These are phyloP conservation scores for Cornus florida DNA, from an alignment of 148 eudicot species.

Conservation along the genomic window DNA sequence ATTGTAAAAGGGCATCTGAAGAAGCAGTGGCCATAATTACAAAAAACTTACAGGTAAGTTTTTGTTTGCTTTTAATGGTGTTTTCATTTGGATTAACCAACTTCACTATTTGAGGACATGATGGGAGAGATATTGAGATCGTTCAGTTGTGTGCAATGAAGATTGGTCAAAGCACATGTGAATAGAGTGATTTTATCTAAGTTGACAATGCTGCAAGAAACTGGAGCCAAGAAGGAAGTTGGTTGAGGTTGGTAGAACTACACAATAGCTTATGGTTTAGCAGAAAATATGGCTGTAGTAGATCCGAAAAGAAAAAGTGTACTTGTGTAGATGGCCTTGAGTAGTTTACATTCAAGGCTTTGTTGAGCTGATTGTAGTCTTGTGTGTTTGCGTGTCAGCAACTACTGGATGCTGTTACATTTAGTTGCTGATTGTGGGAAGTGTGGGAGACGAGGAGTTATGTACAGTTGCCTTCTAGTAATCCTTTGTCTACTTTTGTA, in stretches of 20 bases:
- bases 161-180: background rate
- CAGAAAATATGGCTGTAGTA: background rate
- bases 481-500: too few species aligned
- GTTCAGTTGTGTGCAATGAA: background rate
- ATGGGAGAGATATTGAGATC: background rate
- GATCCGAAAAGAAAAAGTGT: background rate
- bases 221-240: background rate
- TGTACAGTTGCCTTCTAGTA: too few species aligned
- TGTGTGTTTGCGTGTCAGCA: background rate
- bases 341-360: background rate
- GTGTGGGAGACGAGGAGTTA: background rate
- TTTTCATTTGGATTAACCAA: background rate
- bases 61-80: conserved; percentile 12
- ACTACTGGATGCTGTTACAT: background rate
- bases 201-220: background rate
- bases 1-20: conserved; percentile 93
- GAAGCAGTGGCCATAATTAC: conserved; percentile 69
- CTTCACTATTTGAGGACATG: background rate
- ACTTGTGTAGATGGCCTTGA: background rate
- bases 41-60: conserved; percentile 76
- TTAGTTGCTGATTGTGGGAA: background rate
- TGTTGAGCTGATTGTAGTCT: background rate
- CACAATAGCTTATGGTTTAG: background rate
- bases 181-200: background rate
- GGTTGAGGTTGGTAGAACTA: conserved; percentile 1